Conservation (phyloP, 208 protist genomes). For the Jaenimonas drosophilae region DNA sequence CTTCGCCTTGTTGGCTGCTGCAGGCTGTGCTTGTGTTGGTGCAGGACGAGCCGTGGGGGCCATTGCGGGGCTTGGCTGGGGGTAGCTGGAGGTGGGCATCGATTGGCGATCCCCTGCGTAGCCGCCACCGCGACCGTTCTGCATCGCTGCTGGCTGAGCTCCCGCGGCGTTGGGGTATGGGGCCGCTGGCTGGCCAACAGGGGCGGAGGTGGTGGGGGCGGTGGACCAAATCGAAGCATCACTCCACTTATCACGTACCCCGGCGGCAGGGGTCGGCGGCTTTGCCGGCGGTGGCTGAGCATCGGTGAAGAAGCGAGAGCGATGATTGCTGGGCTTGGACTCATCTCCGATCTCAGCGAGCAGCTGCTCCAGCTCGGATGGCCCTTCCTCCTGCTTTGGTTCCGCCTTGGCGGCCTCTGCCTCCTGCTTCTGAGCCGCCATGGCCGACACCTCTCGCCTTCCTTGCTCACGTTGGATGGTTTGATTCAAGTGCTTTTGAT, state of each 20-base stretch:
- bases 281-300: not conserved
- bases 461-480: slow-evolving; percentile 50
- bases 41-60: not conserved
- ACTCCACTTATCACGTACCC: too few relatives aligned
- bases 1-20: slow-evolving; percentile 2
- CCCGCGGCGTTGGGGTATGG: not conserved
- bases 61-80: not conserved
- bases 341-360: slow-evolving; percentile 23
- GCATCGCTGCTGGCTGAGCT: too few relatives aligned
- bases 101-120: not conserved
- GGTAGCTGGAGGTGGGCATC: not conserved
- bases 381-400: slow-evolving; percentile 14
- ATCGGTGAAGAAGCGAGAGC: slow-evolving; percentile 45
- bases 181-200: not conserved
- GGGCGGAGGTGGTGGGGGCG: not conserved
- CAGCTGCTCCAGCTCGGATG: slow-evolving; percentile 41
- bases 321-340: slow-evolving; percentile 9
- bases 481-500: slow-evolving; percentile 48
- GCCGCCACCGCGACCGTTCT: not conserved
- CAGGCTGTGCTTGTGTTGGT: not conserved
- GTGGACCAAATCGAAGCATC: not conserved
- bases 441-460: slow-evolving; percentile 6
- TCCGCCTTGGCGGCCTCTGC: not conserved
- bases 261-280: not conserved
- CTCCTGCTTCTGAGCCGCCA: not conserved